Base-by-base conservation (phyloP, 148 eudicot species). In the Rhododendron ferrugineum region DNA sequence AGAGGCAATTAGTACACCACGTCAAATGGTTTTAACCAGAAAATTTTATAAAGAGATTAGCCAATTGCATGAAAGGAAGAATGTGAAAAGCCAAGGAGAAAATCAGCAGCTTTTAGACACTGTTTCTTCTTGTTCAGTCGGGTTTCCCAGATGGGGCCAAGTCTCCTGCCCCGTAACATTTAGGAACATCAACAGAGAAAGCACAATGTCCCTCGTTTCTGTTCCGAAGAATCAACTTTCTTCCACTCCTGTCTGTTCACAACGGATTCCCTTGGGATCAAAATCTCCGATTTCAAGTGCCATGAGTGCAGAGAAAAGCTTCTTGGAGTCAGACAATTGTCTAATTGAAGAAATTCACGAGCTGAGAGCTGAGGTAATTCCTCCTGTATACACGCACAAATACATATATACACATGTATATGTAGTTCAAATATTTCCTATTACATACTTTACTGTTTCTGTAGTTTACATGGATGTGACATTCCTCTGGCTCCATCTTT, bases 71-170 rank as follows among this genome's bases (percentile, higher is more conserved):
- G 83, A 83, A 36, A 52, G 64, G 68, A 83, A 83, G 64, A 56
- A 82, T n/a, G 36, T n/a, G 77, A 82, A 81, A 85, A 74, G 26
- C 52, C 54, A 81, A 81, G 77, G 26, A 13, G 84, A 58, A 36
- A 11, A 50, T 46, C 36, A 54, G 52, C 73, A 49, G 60, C 88
- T 32, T 68, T 54, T 83, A 6, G 72, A 62, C n/a, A 54, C 60
- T 30, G 37, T 26, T 73, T 81, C 80, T 18, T 40, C 82, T 46
- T 47, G 82, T 66, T 44, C 70, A 46, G 74, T 16, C 37, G 83
- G 66, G 49, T 78, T 85, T 14, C 84, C 87, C 44, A 86, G 90
- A 82, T 90, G 90, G 90, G 91, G 91, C 9, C 88, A 90, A 32
- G 91, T 88, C 56, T 73, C 86, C 0, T 80, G 88, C 77, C 90